These are phyloP conservation scores for Ganoderma multipileum DNA, from an alignment of 1,284 basidiomycete genomes.

Conservation along the genomic window DNA sequence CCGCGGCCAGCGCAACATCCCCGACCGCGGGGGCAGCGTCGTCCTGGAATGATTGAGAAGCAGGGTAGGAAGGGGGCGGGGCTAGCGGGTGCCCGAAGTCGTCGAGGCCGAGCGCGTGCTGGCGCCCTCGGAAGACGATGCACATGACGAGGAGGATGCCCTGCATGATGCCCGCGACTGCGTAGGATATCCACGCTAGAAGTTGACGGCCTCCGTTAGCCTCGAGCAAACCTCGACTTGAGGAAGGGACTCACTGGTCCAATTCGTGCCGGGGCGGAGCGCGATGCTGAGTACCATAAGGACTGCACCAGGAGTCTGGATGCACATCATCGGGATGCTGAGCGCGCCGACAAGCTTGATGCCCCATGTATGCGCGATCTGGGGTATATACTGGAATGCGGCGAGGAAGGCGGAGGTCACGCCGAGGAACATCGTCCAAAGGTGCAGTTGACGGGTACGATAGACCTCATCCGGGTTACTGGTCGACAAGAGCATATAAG, in stretches of 20 bases:
- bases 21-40: conserved; percentile 28
- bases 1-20: conserved; percentile 31
- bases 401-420: conserved; percentile 83
- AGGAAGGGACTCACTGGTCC: conserved; percentile 71
- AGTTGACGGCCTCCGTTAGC: not conserved
- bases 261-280: conserved; percentile 78
- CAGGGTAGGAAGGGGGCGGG: conserved; percentile 21
- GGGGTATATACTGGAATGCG: conserved; percentile 87
- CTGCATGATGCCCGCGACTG: conserved; percentile 89
- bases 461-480: conserved; percentile 46
- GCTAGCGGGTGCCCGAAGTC: conserved; percentile 85
- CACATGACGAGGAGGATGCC: conserved; percentile 83
- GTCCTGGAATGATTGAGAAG: conserved; percentile 16
- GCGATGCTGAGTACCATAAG: conserved; percentile 90
- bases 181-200: conserved; percentile 84
- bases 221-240: not conserved
- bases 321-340: conserved; percentile 93
- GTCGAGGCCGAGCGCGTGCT: conserved; percentile 82
- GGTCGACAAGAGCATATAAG: conserved; percentile 61
- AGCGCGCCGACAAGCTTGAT: conserved; percentile 89
- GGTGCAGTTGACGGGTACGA: conserved; percentile 50
- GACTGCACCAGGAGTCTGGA: conserved; percentile 92
- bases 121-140: conserved; percentile 79
- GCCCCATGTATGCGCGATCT: conserved; percentile 82
- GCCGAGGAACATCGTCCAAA: conserved; percentile 90